Base-by-base conservation (phyloP, 225 moss, liverwort and hornwort species). In the Pseudisothecium myosuroides region DNA sequence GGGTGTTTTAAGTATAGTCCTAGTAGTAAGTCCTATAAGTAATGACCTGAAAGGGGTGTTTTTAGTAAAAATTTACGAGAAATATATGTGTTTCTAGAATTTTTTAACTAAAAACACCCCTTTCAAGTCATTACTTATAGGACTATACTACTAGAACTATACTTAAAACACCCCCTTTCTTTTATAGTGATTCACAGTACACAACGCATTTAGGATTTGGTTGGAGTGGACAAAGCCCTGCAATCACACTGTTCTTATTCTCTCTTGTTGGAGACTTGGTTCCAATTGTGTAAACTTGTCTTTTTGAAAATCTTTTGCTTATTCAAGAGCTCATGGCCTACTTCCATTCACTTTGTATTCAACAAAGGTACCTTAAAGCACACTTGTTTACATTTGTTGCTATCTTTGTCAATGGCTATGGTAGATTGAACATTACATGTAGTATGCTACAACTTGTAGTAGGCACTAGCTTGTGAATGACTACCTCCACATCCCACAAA, bases 221-320 rank as follows among this genome's bases (percentile, higher is more conserved):
- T 19, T n/a, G 11, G 2, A n/a, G 2, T n/a, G 4, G 22, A 20
- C 0, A 37, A 2, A 67, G 11, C 20, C 1, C 32, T 3, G n/a
- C 2, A 0, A 1, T 67, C 37, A 67, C 21, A 11, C 4, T 0
- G 1, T 36, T 37, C 1, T 37, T 67, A 5, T 67, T 10, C 1
- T 45, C 6, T 17, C 47, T 45, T 10, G 0, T 17, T 45, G 6
- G 11, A 29, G 27, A 72, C n/a, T 5, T 72, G 2, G 5, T 43
- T 28, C 6, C 16, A 43, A 72, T 72, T 72, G 43, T 72, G 6
- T 3, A 43, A 17, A 27, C 5, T 43, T 10, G 23, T 68, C 23
- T 23, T n/a, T 36, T 37, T 67, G 2, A 6, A 67, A 12, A 37
- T 37, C 67, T 37, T n/a, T 68, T 68, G 12, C 12, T 68, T 68